Conservation (phyloP, 768 basidiomycete genomes). For the Botryobasidium botryosum region DNA sequence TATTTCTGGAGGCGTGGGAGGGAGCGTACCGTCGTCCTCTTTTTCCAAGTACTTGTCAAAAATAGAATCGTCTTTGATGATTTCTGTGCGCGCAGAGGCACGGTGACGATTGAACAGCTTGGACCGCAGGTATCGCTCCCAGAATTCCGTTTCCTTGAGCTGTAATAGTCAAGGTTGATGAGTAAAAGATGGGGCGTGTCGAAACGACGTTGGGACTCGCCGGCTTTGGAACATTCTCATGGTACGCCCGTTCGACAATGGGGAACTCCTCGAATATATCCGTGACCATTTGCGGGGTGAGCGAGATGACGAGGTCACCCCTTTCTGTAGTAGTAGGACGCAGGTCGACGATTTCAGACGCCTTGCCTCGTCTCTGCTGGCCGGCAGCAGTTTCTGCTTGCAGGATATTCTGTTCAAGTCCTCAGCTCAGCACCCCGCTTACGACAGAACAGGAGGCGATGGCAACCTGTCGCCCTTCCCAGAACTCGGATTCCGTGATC, state of each 20-base stretch:
- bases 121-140: conserved; percentile 93
- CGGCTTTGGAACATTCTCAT: conserved; percentile 79
- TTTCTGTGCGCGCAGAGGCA: conserved; percentile 81
- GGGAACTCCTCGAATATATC: conserved; percentile 99
- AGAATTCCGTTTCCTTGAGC: conserved; percentile 85
- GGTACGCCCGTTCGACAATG: conserved; percentile 81
- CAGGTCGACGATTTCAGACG: conserved; percentile 75
- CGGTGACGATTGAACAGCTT: conserved; percentile 91
- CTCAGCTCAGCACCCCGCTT: not conserved
- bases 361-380: conserved; percentile 59
- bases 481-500: conserved; percentile 88
- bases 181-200: not conserved
- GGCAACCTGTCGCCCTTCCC: conserved; percentile 76
- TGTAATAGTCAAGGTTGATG: conserved; percentile 19
- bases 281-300: conserved; percentile 80
- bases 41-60: conserved; percentile 94
- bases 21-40: conserved; percentile 70
- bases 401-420: conserved; percentile 43
- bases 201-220: conserved; percentile 16
- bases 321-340: conserved; percentile 69
- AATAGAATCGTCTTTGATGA: conserved; percentile 80
- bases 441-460: not conserved
- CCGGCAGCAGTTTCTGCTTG: conserved; percentile 60
- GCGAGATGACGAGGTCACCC: conserved; percentile 75
- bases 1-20: not conserved